A percentile compares a stretch with the other conserved stretches of the same genome.
phyloP scores from a whole-genome alignment of 1,284 basidiomycete genomes.

The Puccinia polysora region DNA sequence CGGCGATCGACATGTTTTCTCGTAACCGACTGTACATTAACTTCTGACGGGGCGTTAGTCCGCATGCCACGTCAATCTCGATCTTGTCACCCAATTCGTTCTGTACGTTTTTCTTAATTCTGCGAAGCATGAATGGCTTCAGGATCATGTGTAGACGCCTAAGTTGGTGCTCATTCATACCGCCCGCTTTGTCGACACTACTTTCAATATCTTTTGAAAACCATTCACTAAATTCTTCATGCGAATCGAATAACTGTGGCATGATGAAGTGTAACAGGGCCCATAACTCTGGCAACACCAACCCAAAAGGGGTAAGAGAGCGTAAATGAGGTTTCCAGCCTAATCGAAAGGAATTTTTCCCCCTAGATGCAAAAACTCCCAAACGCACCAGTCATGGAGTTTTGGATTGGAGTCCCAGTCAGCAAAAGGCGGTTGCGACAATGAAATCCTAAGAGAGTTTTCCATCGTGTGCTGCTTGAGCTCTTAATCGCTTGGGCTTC shows the following conservation, averaged over 20 bases:
- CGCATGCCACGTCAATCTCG: constrained; percentile 91
- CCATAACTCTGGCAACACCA: constrained; percentile 88
- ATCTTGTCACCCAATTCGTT: constrained; percentile 99
- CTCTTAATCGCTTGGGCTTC: constrained; percentile 99
- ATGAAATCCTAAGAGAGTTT: constrained; percentile 89
- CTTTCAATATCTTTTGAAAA: constrained; percentile 99
- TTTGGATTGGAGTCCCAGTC: constrained; percentile 98
- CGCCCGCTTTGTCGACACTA: constrained; percentile 79
- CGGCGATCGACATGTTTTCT: constrained; percentile 88
- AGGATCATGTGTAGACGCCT: constrained; percentile 96
- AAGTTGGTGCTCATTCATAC: constrained; percentile 91
- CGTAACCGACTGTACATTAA: constrained; percentile 85
- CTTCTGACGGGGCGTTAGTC: constrained; percentile 87
- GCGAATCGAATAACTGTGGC: constrained; percentile 97
- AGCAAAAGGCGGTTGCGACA: constrained; percentile 92
- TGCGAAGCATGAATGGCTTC: constrained; percentile 97
- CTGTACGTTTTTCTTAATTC: constrained; percentile 97
- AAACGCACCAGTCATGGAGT: constrained; percentile 96
- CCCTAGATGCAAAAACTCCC: too few species aligned
- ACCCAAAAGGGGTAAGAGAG: constrained; percentile 10
- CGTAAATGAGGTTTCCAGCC: constrained; percentile 43
- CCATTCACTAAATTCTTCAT: constrained; percentile 99
- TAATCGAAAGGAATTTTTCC: too few species aligned
- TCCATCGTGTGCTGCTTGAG: constrained; percentile 94
- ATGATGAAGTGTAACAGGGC: constrained; percentile 99